phyloP scores from a whole-genome alignment of 2,329 filamentous ascomycete species.

The Calonectria crousiana region DNA sequence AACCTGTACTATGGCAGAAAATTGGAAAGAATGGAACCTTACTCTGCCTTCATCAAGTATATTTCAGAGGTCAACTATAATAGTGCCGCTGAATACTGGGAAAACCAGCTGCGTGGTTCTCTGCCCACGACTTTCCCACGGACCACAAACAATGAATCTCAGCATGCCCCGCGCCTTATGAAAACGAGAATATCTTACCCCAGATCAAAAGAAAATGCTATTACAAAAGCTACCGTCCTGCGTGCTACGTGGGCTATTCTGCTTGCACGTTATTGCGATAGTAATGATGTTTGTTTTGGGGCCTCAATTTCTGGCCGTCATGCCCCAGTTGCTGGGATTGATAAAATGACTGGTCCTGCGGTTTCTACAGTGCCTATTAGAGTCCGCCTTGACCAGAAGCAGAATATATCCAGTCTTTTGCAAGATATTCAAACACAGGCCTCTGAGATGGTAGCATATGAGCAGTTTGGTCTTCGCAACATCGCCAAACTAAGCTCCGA shows the following conservation, averaged over 20 bases:
- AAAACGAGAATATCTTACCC: neutral
- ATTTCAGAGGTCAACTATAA: neutral
- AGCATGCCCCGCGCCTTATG: neutral
- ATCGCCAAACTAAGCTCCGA: constrained; percentile 21
- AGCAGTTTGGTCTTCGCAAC: constrained; percentile 16
- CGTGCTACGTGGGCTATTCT: constrained; percentile 63
- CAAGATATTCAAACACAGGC: constrained; percentile 40
- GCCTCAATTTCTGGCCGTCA: constrained; percentile 56
- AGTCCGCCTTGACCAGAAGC: constrained; percentile 40
- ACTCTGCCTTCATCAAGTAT: constrained; percentile 1
- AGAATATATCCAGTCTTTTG: constrained; percentile 54
- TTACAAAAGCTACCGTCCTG: constrained; percentile 30
- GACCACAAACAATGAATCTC: neutral
- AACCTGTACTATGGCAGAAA: neutral
- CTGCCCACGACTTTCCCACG: neutral
- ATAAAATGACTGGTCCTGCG: constrained; percentile 41
- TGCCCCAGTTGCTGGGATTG: constrained; percentile 34
- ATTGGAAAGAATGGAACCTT: neutral
- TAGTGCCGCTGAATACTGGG: neutral
- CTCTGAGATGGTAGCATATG: constrained; percentile 24
- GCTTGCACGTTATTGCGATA: constrained; percentile 59
- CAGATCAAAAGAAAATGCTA: neutral
- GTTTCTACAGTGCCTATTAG: constrained; percentile 47
- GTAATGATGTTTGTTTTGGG: constrained; percentile 56
- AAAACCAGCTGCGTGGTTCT: neutral